Conservation (phyloP, 139 green algal species). For the Micractinium sp. region DNA sequence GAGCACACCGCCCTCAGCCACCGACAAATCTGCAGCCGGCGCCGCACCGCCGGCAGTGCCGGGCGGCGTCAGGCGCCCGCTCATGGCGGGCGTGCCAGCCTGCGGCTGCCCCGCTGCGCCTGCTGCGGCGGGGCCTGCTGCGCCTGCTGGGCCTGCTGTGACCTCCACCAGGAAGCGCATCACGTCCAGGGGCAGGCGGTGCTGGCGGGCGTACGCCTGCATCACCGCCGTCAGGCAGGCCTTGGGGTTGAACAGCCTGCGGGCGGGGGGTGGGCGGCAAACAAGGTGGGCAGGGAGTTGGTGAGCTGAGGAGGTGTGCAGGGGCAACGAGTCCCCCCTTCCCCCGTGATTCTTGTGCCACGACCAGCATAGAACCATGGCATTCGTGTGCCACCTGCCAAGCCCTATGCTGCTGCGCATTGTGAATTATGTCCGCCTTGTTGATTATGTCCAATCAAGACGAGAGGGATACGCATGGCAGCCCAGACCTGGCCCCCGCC, state of each 20-base stretch:
- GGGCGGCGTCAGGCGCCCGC: neutral
- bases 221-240: constrained; percentile 94
- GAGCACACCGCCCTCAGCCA: constrained; percentile 80
- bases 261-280: neutral
- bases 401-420: no score
- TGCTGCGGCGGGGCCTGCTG: no score
- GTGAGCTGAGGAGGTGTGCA: neutral
- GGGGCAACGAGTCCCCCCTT: neutral
- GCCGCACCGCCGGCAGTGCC: neutral
- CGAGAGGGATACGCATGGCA: no score
- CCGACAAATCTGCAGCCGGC: constrained; percentile 73
- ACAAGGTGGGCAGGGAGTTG: neutral
- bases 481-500: no score
- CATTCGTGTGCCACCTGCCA: no score
- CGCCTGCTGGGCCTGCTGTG: constrained; percentile 58
- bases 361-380: no score
- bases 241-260: constrained; percentile 90
- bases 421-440: no score
- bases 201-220: constrained; percentile 86
- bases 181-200: constrained; percentile 88
- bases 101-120: neutral
- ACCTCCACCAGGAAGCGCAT: constrained; percentile 69
- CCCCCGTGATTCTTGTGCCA: no score
- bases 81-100: neutral
- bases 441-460: no score